A percentile compares a stretch with the other conserved stretches of the same genome.
Evolutionary conservation across 306 rosid genomes (phyloP).

Genomic region (Cyamopsis tetragonoloba): DNA sequence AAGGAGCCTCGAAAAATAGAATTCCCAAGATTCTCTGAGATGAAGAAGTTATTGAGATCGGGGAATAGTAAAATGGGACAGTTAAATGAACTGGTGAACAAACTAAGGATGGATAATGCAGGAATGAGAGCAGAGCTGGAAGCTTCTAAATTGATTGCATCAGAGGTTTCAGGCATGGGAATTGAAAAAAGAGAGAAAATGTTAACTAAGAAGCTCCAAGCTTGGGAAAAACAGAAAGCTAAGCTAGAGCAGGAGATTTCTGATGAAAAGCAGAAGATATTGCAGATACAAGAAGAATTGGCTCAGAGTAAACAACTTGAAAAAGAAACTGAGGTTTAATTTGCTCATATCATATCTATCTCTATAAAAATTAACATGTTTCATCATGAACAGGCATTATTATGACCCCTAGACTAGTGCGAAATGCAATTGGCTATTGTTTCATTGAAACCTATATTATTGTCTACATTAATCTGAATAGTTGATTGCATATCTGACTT

Average conservation of each 20-base stretch:
- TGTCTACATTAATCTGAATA: neutral
- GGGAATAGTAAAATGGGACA: constrained; percentile 75
- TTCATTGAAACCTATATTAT: neutral
- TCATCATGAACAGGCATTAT: neutral
- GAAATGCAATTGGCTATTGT: neutral
- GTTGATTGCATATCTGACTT: neutral
- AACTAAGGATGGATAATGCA: constrained; percentile 74
- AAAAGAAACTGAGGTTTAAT: constrained; percentile 71
- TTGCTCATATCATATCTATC: neutral
- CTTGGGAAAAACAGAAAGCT: constrained; percentile 75
- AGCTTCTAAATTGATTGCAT: constrained; percentile 76
- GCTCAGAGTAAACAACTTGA: constrained; percentile 43
- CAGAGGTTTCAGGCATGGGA: constrained; percentile 59
- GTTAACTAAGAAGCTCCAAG: constrained; percentile 64
- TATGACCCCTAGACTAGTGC: neutral
- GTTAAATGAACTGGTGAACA: constrained; percentile 67
- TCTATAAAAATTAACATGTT: neutral
- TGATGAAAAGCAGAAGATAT: constrained; percentile 57
- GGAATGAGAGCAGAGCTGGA: constrained; percentile 87
- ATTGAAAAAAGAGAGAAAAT: constrained; percentile 74
- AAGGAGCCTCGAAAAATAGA: no score
- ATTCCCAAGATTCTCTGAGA: constrained; percentile 69
- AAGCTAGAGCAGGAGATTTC: constrained; percentile 66
- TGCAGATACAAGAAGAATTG: constrained; percentile 44
- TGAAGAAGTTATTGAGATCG: constrained; percentile 68